Conservation (phyloP, 78 protist genomes). For the Dictyostelium brefeldianum region DNA sequence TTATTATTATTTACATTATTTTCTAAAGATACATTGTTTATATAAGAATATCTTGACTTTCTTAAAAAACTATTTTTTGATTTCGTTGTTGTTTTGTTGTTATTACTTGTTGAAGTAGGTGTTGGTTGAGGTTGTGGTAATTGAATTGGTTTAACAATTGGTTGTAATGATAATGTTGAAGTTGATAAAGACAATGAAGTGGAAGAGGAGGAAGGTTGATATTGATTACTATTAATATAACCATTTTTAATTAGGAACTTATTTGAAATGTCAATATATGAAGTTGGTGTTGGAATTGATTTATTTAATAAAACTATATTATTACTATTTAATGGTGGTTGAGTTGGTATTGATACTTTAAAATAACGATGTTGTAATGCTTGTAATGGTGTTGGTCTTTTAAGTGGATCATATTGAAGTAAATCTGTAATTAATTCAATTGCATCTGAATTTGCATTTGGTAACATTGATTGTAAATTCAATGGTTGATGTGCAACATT, state of each 20-base stretch:
- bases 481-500: constrained; percentile 65
- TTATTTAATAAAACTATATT: too few relatives aligned
- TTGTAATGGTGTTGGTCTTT: constrained; percentile 93
- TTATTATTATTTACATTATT: constrained; percentile 18
- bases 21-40: not conserved
- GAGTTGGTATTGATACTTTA: not conserved
- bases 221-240: not conserved
- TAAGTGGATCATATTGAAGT: constrained; percentile 92
- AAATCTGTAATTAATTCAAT: constrained; percentile 89
- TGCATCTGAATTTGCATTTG: constrained; percentile 91
- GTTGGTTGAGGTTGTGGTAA: not conserved
- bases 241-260: constrained; percentile 22
- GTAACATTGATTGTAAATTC: constrained; percentile 80
- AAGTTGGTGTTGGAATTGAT: not conserved
- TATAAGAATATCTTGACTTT: constrained; percentile 19
- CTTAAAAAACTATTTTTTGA: constrained; percentile 29
- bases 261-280: not conserved
- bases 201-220: not conserved
- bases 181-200: not conserved
- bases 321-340: not conserved
- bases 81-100: constrained; percentile 5
- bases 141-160: too few relatives aligned
- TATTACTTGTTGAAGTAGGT: not conserved
- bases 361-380: constrained; percentile 94
- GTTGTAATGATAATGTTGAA: not conserved